phyloP scores from a whole-genome alignment of 306 rosid species.

The Gastrolobium villosum region DNA sequence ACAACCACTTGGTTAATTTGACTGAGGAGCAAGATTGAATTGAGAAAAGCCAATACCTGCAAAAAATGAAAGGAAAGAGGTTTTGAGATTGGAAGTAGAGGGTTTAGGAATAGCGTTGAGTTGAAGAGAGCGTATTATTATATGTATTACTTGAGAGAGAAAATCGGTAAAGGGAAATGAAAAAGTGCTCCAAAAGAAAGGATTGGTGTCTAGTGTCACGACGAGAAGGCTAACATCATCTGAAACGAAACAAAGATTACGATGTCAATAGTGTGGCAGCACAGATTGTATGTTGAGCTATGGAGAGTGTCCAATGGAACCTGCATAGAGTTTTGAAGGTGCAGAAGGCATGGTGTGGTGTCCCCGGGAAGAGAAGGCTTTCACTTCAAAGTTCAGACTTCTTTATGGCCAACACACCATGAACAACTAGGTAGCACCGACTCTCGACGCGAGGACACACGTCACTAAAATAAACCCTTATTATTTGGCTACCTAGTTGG shows the following conservation, averaged over 20 bases:
- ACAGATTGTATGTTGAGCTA: not conserved
- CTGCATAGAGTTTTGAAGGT: slow-evolving; percentile 82
- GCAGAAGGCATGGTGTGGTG: slow-evolving; percentile 73
- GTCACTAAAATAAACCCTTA: no score
- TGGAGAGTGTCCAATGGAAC: slow-evolving; percentile 41
- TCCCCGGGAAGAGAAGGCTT: not conserved
- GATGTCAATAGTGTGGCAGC: not conserved
- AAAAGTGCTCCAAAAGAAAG: slow-evolving; percentile 85
- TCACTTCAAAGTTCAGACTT: not conserved
- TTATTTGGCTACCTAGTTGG: no score
- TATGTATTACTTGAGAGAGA: slow-evolving; percentile 72
- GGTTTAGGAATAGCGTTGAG: slow-evolving; percentile 23
- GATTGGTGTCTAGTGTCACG: slow-evolving; percentile 86
- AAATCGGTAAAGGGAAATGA: slow-evolving; percentile 79
- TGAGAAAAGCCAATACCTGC: slow-evolving; percentile 86
- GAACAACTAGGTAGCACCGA: no score
- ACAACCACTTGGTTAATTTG: slow-evolving; percentile 90
- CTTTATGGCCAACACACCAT: no score
- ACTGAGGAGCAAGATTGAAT: slow-evolving; percentile 79
- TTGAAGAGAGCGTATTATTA: not conserved
- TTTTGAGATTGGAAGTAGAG: not conserved
- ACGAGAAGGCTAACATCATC: slow-evolving; percentile 93
- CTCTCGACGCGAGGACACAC: no score
- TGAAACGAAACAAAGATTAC: slow-evolving; percentile 50
- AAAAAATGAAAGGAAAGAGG: not conserved